Conservation (phyloP, 2,329 filamentous ascomycete species). For the Ophiocordyceps robertsii region DNA sequence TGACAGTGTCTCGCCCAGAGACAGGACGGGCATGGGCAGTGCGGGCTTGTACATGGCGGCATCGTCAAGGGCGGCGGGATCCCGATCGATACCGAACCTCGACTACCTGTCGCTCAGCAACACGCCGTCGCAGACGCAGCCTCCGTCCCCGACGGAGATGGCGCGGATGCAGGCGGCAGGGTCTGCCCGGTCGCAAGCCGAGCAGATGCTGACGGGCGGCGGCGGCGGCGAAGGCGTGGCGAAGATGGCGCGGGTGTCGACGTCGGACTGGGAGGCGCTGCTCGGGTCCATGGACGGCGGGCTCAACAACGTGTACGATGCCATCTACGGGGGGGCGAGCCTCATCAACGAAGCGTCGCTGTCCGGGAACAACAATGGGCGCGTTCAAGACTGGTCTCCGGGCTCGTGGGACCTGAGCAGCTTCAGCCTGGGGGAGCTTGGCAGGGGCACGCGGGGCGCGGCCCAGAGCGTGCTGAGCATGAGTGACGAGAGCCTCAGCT, state of each 20-base stretch:
- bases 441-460: constrained; percentile 20
- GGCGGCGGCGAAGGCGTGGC: constrained; percentile 4
- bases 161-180: constrained; percentile 23
- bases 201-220: constrained; percentile 3
- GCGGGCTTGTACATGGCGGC: constrained; percentile 33
- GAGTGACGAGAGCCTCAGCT: constrained; percentile 45
- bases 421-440: constrained; percentile 37
- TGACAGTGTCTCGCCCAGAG: constrained; percentile 18
- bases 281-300: constrained; percentile 70
- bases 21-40: constrained; percentile 8
- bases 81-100: constrained; percentile 27
- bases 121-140: constrained; percentile 31
- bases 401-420: constrained; percentile 41
- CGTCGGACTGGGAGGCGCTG: constrained; percentile 71
- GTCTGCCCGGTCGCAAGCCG: not conserved
- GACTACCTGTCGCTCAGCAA: constrained; percentile 45
- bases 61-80: constrained; percentile 19
- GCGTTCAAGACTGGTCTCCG: constrained; percentile 36
- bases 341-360: constrained; percentile 31
- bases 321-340: constrained; percentile 58
- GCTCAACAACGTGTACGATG: constrained; percentile 71
- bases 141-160: constrained; percentile 30
- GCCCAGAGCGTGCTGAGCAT: constrained; percentile 41
- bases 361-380: constrained; percentile 17
- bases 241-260: constrained; percentile 34